A percentile compares a stretch with the other conserved stretches of the same genome.
Evolutionary conservation across 331 rosid species (phyloP).

Genomic region (Rosa hybrid): DNA sequence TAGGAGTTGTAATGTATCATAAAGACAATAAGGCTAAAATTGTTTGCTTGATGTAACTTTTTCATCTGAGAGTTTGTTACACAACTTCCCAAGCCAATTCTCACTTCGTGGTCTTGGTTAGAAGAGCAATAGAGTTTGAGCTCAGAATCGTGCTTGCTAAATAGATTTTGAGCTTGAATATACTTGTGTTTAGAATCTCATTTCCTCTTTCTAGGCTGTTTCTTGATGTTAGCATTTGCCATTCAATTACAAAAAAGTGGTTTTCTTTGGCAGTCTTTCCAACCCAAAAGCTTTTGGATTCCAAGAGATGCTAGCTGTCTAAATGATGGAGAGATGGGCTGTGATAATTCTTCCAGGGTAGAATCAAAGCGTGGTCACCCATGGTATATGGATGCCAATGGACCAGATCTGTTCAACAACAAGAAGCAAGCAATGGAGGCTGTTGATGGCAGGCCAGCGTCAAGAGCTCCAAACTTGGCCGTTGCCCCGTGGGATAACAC

Average conservation of each 20-base stretch:
- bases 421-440: conserved; percentile 88
- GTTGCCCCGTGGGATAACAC: conserved; percentile 67
- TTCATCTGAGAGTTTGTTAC: background rate
- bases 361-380: conserved; percentile 83
- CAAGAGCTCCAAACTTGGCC: conserved; percentile 61
- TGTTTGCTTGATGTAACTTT: background rate
- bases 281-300: conserved; percentile 84
- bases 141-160: background rate
- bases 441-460: conserved; percentile 54
- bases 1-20: background rate
- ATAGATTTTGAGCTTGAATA: background rate
- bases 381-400: conserved; percentile 77
- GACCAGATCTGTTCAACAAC: conserved; percentile 54
- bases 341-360: conserved; percentile 71
- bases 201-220: conserved; percentile 15
- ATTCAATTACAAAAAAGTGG: conserved; percentile 8
- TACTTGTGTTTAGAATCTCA: background rate
- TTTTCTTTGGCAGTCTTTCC: conserved; percentile 62
- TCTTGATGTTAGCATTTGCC: conserved; percentile 16
- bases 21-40: background rate
- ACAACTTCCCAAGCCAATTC: background rate
- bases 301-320: conserved; percentile 70
- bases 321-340: conserved; percentile 76
- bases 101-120: background rate
- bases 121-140: background rate